phyloP scores from a whole-genome alignment of 2,329 filamentous ascomycete species.

The Cryphonectria naterciae region DNA sequence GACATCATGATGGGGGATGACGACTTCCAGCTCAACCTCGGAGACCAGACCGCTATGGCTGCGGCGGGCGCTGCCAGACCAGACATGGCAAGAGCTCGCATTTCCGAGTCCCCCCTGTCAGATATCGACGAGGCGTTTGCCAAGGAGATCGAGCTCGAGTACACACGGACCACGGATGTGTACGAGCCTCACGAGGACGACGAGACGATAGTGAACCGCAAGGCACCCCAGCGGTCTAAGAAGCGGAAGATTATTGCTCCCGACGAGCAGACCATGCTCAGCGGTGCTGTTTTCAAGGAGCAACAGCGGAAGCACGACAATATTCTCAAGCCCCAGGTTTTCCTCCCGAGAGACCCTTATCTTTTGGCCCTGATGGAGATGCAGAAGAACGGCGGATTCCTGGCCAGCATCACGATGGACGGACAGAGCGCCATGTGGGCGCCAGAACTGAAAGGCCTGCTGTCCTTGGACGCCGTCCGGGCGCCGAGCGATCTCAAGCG shows the following conservation, averaged over 20 bases:
- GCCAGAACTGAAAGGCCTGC: constrained; percentile 86
- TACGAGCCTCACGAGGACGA: constrained; percentile 65
- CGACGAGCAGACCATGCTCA: constrained; percentile 81
- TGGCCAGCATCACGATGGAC: constrained; percentile 83
- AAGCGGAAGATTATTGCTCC: constrained; percentile 81
- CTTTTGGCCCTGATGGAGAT: constrained; percentile 87
- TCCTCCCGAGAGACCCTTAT: constrained; percentile 84
- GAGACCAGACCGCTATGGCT: constrained; percentile 61
- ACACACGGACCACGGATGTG: constrained; percentile 59
- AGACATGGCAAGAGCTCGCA: constrained; percentile 59
- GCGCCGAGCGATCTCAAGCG: constrained; percentile 83
- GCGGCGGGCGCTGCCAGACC: constrained; percentile 51
- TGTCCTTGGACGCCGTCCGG: constrained; percentile 83
- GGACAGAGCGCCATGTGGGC: constrained; percentile 82
- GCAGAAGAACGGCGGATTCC: constrained; percentile 89
- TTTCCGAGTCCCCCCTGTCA: constrained; percentile 72
- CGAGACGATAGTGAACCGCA: constrained; percentile 63
- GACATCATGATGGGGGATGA: constrained; percentile 65
- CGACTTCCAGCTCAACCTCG: constrained; percentile 68
- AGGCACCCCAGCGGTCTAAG: constrained; percentile 71
- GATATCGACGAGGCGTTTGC: constrained; percentile 69
- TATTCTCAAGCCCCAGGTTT: constrained; percentile 81
- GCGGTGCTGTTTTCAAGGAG: constrained; percentile 77
- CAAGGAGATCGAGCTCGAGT: constrained; percentile 62
- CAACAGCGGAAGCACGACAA: constrained; percentile 85